Evolutionary conservation across 805 yeast species (phyloP).

Genomic region (Candida easanensis): DNA sequence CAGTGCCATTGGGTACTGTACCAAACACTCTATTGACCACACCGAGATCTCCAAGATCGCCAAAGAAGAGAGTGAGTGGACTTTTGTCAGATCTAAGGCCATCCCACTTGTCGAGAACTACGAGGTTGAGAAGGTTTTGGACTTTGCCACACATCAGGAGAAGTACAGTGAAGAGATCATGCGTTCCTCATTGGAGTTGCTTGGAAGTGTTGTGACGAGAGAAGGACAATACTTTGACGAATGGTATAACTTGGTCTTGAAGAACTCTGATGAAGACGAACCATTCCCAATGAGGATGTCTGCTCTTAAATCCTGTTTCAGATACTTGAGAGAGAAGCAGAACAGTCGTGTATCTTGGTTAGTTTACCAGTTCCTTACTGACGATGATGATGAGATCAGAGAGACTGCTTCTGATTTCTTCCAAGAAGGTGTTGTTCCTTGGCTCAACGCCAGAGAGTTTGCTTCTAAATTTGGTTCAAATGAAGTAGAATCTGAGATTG

Average conservation of each 20-base stretch:
- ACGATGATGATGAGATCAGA: conserved; percentile 68
- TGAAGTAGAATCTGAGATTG: conserved; percentile 8
- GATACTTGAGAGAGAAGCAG: conserved; percentile 20
- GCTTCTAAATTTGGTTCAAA: conserved; percentile 10
- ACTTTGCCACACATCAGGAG: conserved; percentile 31
- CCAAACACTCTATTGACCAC: conserved; percentile 5
- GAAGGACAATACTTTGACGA: conserved; percentile 29
- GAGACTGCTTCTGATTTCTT: conserved; percentile 42
- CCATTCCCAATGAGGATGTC: conserved; percentile 46
- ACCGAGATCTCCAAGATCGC: conserved; percentile 23
- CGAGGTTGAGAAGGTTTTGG: conserved; percentile 25
- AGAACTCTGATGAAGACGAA: conserved; percentile 35
- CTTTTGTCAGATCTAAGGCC: conserved; percentile 42
- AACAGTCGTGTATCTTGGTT: conserved; percentile 24
- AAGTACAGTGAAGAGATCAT: conserved; percentile 44
- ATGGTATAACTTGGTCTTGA: conserved; percentile 14
- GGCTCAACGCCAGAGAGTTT: conserved; percentile 31
- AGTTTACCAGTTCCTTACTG: conserved; percentile 44
- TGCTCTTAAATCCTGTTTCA: conserved; percentile 41
- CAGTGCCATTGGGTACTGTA: conserved; percentile 35
- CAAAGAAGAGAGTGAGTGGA: conserved; percentile 33
- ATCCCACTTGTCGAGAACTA: conserved; percentile 23
- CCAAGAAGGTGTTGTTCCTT: conserved; percentile 35
- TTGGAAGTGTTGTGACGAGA: conserved; percentile 42
- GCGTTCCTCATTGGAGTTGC: conserved; percentile 46